These are phyloP conservation scores for Fusarium burgessii DNA, from an alignment of 2,329 filamentous ascomycete species.

Conservation along the genomic window DNA sequence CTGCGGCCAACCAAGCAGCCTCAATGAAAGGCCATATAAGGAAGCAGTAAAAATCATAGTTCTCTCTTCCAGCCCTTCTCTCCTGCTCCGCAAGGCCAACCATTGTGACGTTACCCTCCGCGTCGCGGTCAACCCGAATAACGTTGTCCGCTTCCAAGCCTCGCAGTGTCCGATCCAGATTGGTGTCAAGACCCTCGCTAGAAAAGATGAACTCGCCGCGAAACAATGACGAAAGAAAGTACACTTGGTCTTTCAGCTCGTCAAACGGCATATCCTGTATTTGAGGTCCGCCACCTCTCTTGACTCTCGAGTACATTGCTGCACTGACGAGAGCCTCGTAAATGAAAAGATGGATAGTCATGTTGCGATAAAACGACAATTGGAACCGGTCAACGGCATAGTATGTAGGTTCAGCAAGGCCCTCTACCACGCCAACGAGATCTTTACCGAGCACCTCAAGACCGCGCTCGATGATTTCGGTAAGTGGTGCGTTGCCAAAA, in stretches of 20 bases:
- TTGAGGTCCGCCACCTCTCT: constrained; percentile 86
- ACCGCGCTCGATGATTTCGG: constrained; percentile 86
- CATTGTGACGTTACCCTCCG: constrained; percentile 67
- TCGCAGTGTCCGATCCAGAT: constrained; percentile 82
- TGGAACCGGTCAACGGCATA: constrained; percentile 97
- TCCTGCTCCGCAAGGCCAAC: constrained; percentile 83
- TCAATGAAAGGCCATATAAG: constrained; percentile 99
- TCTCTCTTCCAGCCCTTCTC: constrained; percentile 83
- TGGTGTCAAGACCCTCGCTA: constrained; percentile 82
- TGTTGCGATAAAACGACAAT: constrained; percentile 97
- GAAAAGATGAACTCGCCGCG: constrained; percentile 97
- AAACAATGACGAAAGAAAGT: constrained; percentile 93
- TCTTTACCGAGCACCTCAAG: constrained; percentile 92
- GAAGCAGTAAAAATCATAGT: constrained; percentile 99
- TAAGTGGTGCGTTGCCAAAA: constrained; percentile 83
- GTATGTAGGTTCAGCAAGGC: constrained; percentile 89
- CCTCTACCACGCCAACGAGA: constrained; percentile 82
- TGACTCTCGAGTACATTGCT: constrained; percentile 90
- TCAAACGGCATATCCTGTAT: constrained; percentile 82
- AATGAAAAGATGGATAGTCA: constrained; percentile 99
- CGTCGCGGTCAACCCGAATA: constrained; percentile 73
- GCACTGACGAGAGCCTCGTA: constrained; percentile 91
- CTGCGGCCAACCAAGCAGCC: constrained; percentile 89
- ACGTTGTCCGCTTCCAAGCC: constrained; percentile 84
- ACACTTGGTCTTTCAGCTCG: constrained; percentile 81